A percentile compares a stretch with the other conserved stretches of the same genome.
Conservation (phyloP, 2,329 filamentous ascomycete genomes). For the Annulohypoxylon truncatum region DNA sequence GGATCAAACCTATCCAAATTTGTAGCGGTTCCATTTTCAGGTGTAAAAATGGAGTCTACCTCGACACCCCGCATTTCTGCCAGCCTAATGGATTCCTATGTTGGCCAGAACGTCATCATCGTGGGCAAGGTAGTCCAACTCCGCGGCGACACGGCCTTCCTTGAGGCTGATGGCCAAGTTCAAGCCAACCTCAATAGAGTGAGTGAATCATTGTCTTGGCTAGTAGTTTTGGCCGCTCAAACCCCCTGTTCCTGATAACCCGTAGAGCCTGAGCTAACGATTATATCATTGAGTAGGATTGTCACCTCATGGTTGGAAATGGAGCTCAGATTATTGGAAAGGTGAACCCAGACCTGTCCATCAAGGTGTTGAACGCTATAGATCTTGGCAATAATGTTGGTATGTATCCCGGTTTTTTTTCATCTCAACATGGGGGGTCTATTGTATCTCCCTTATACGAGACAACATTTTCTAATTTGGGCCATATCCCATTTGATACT, state of each 20-base stretch:
- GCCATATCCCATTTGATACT: background rate
- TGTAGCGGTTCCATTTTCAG: constrained; percentile 30
- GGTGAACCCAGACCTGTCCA: constrained; percentile 76
- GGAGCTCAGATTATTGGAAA: constrained; percentile 83
- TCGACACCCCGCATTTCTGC: constrained; percentile 85
- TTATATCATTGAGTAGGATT: constrained; percentile 63
- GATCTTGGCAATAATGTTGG: constrained; percentile 78
- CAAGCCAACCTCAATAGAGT: constrained; percentile 80
- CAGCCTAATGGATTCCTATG: constrained; percentile 80
- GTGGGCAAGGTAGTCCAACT: constrained; percentile 87
- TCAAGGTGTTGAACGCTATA: constrained; percentile 76
- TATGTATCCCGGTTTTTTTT: constrained; percentile 57
- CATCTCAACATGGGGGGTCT: background rate
- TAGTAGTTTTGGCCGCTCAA: background rate
- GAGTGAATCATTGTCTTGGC: constrained; percentile 44
- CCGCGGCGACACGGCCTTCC: constrained; percentile 80
- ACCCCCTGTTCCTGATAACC: background rate
- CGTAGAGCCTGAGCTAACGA: constrained; percentile 8
- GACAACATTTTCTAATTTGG: background rate
- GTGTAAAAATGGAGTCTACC: constrained; percentile 71
- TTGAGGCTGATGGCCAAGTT: constrained; percentile 84
- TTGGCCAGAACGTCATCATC: constrained; percentile 80
- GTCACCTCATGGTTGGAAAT: constrained; percentile 75
- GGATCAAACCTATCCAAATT: background rate
- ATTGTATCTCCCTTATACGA: background rate